Evolutionary conservation across 768 basidiomycete species (phyloP).

Genomic region (Tylopilus felleus): DNA sequence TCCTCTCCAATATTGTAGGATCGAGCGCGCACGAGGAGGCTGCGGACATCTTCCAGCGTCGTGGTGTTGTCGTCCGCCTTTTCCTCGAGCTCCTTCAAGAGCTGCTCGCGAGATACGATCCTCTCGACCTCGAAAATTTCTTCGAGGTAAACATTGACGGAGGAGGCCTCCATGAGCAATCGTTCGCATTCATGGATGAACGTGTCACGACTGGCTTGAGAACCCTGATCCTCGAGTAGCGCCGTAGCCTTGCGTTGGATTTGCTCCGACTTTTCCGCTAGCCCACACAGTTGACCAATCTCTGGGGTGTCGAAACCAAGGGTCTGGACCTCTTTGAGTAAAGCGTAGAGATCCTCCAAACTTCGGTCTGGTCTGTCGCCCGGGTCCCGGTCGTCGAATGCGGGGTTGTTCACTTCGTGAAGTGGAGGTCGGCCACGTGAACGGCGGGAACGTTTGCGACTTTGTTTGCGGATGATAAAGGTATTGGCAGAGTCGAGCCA

Average conservation of each 20-base stretch:
- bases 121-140: constrained; percentile 76
- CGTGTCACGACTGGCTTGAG: constrained; percentile 47
- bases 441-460: constrained; percentile 69
- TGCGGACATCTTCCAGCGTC: constrained; percentile 74
- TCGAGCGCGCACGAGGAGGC: constrained; percentile 66
- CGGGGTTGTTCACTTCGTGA: constrained; percentile 38
- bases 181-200: constrained; percentile 70
- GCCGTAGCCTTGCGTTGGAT: constrained; percentile 52
- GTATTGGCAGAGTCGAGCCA: constrained; percentile 86
- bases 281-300: constrained; percentile 49
- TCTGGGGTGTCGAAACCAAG: constrained; percentile 87
- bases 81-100: constrained; percentile 72
- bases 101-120: constrained; percentile 75
- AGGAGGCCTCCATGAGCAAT: constrained; percentile 64
- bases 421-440: constrained; percentile 52
- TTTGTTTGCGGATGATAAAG: constrained; percentile 76
- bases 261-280: constrained; percentile 64
- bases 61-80: constrained; percentile 63
- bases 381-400: constrained; percentile 44
- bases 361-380: constrained; percentile 69
- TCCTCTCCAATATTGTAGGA: constrained; percentile 62
- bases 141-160: constrained; percentile 80
- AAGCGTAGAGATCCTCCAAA: constrained; percentile 63
- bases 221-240: constrained; percentile 45
- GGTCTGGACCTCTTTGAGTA: constrained; percentile 68